Evolutionary conservation across 345 rosid genomes (phyloP).

Genomic region (Kernera saxatilis): DNA sequence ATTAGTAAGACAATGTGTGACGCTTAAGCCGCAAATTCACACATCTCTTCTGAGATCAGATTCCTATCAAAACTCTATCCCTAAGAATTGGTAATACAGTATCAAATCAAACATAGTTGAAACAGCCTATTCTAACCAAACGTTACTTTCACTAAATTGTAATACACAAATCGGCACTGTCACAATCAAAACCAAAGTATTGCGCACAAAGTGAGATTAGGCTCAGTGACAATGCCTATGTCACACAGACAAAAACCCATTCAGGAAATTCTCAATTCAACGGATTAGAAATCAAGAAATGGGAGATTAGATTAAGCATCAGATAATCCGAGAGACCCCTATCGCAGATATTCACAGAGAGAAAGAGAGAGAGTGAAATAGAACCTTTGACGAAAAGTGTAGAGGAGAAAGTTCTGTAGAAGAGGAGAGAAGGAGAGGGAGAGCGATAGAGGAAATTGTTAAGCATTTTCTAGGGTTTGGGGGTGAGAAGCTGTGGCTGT

Average conservation of each 20-base stretch:
- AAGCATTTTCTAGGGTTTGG: not conserved
- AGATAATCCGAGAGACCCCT: not conserved
- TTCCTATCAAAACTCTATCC: not conserved
- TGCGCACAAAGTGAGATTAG: not conserved
- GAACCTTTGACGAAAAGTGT: slow-evolving; percentile 31
- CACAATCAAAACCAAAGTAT: not conserved
- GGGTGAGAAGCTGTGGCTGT: not conserved
- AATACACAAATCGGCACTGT: too few relatives aligned
- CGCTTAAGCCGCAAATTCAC: not conserved
- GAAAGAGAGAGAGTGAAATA: not conserved
- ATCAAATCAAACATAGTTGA: not conserved
- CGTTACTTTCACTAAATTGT: not conserved
- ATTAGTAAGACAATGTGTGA: not conserved
- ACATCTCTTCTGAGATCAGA: not conserved
- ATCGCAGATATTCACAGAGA: not conserved
- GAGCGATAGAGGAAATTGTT: slow-evolving; percentile 6
- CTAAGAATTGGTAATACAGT: not conserved
- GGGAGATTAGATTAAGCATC: not conserved
- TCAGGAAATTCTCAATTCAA: not conserved
- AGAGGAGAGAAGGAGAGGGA: slow-evolving; percentile 3
- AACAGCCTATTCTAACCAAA: not conserved
- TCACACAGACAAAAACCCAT: not conserved
- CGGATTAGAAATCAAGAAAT: not conserved
- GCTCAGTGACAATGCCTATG: not conserved
- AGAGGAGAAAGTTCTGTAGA: slow-evolving; percentile 28